Evolutionary conservation across 495 filamentous ascomycete species (phyloP).

Genomic region (Aspergillus cavernicola): DNA sequence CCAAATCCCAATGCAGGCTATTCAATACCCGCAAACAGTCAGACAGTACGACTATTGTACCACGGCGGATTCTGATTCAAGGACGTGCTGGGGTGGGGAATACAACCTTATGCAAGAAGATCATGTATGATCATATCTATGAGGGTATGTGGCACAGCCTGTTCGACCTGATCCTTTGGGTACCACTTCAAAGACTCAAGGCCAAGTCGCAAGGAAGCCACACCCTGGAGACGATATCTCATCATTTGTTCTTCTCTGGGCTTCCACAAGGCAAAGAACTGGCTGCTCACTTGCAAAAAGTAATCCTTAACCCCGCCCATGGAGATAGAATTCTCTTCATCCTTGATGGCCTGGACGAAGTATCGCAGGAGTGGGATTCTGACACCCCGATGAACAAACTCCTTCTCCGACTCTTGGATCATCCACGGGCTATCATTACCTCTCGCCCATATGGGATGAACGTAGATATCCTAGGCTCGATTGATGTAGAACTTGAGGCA

Average conservation of each 20-base stretch:
- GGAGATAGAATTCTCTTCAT: conserved; percentile 26
- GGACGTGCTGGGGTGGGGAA: conserved; percentile 44
- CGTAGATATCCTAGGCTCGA: neutral
- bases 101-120: conserved; percentile 47
- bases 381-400: conserved; percentile 11
- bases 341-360: conserved; percentile 42
- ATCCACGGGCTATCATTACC: conserved; percentile 22
- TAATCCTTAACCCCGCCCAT: neutral
- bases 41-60: neutral
- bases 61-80: conserved; percentile 32
- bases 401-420: conserved; percentile 30
- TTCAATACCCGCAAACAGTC: neutral
- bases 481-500: conserved; percentile 19
- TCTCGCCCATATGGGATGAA: conserved; percentile 16
- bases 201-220: conserved; percentile 4
- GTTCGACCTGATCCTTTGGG: conserved; percentile 38
- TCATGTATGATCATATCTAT: conserved; percentile 22
- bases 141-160: conserved; percentile 22
- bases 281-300: neutral
- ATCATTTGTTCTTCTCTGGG: conserved; percentile 24
- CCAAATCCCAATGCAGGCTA: conserved; percentile 31
- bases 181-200: conserved; percentile 29
- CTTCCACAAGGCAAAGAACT: neutral
- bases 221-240: conserved; percentile 20
- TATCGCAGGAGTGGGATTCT: conserved; percentile 24